Evolutionary conservation across 1,284 basidiomycete genomes (phyloP).

Genomic region (Coniophora puteana): DNA sequence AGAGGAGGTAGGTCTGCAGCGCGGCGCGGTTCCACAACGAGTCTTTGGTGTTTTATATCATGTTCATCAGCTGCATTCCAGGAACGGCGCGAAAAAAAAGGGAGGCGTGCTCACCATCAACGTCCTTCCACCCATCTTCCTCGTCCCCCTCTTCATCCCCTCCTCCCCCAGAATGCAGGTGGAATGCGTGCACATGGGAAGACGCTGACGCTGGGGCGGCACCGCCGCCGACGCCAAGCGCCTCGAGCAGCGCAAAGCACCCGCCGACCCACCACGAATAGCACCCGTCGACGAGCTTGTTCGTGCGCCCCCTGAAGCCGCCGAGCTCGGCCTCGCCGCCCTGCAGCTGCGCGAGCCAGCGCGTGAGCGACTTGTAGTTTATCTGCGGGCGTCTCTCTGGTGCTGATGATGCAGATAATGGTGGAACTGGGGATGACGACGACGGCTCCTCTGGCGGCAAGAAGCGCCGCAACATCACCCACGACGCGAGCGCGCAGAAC

Average conservation of each 20-base stretch:
- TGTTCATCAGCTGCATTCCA: not conserved
- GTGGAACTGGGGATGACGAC: no score
- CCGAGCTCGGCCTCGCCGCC: slow-evolving; percentile 81
- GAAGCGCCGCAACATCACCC: slow-evolving; percentile 72
- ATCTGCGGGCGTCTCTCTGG: slow-evolving; percentile 42
- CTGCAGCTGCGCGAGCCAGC: slow-evolving; percentile 91
- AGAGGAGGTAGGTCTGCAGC: slow-evolving; percentile 85
- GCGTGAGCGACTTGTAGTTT: slow-evolving; percentile 59
- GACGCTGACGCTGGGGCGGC: slow-evolving; percentile 18
- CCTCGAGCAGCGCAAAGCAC: slow-evolving; percentile 78
- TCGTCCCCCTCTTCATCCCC: no score
- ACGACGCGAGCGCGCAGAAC: slow-evolving; percentile 86
- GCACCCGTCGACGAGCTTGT: slow-evolving; percentile 98
- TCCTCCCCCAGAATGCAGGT: no score
- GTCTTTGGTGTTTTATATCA: slow-evolving; percentile 36
- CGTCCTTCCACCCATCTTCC: slow-evolving; percentile 55
- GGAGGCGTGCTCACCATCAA: slow-evolving; percentile 60
- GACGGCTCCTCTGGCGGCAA: slow-evolving; percentile 24
- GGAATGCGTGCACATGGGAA: no score
- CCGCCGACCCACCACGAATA: slow-evolving; percentile 99
- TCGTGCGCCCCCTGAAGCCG: slow-evolving; percentile 91
- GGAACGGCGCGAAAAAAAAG: slow-evolving; percentile 2
- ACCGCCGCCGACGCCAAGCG: slow-evolving; percentile 46
- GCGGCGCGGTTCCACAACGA: slow-evolving; percentile 58
- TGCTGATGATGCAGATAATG: no score